A percentile compares a stretch with the other conserved stretches of the same genome.
These are phyloP conservation scores for Arabidopsis hybrid DNA, from an alignment of 441 rosid species.

Conservation along the genomic window DNA sequence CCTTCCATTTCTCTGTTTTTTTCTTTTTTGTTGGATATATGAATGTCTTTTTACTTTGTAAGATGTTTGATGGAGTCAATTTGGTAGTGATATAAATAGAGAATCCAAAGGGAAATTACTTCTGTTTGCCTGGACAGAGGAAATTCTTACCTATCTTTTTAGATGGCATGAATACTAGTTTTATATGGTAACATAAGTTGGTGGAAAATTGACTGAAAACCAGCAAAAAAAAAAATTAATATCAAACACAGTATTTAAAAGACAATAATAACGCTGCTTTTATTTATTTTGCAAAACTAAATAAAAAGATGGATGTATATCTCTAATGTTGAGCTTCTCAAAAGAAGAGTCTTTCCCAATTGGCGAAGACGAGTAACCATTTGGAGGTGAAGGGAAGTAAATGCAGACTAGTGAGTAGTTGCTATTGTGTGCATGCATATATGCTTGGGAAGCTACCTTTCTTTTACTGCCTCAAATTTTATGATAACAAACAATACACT, in stretches of 20 bases:
- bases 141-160: conserved; percentile 10
- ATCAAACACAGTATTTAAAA: not conserved
- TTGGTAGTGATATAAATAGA: conserved; percentile 26
- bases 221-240: not conserved
- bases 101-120: not conserved
- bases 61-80: conserved; percentile 1
- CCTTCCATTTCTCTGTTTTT: conserved; percentile 51
- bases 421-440: conserved; percentile 24
- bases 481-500: not conserved
- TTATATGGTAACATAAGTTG: conserved; percentile 13
- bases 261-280: not conserved
- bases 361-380: conserved; percentile 11
- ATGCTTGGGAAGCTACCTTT: conserved; percentile 24
- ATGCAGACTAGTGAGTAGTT: conserved; percentile 25
- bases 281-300: not conserved
- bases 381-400: conserved; percentile 19
- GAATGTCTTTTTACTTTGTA: not conserved
- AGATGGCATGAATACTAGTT: not conserved
- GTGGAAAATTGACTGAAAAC: not conserved
- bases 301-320: not conserved
- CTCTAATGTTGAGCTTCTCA: conserved; percentile 17
- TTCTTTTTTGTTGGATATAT: not conserved
- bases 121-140: not conserved
- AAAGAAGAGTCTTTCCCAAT: conserved; percentile 30
- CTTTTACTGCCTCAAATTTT: conserved; percentile 7